Base-by-base conservation (phyloP, 768 basidiomycete species). In the Cantharellus anzutake region DNA sequence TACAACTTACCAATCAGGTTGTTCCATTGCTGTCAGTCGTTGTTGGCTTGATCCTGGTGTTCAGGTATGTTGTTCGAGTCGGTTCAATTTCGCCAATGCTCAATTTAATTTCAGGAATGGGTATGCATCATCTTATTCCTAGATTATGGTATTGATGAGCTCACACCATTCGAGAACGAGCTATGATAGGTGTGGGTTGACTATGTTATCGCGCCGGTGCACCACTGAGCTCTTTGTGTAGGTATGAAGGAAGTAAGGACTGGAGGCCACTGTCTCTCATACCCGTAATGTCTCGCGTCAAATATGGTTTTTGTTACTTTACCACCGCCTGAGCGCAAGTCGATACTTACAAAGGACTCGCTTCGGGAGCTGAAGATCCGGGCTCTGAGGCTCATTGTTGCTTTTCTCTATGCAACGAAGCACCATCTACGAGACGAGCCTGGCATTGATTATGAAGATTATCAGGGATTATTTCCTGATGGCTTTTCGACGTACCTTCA, bases 21-120 rank as follows among this genome's bases (percentile, higher is more conserved):
- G 80, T 92, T 2, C 92, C 92, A 1, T 71, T 96, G 57, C 76
- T 94, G 40, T 87, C 88, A 5, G 87, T 96, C 7, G 92, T 94
- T 64, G 91, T 93, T 57, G 92, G 90, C 64, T 75, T 96, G 60
- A 82, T 94, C 59, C 75, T 94, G 41, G 90, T 91, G 2, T 91
- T 90, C 69, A 78, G 88, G 42, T 64, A 60, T 62, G 87, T 82
- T 63, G 66, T 78, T 69, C 62, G 37, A 38, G 4, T 14, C 50
- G 39, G 16, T 29, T 51, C 42, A 50, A 56, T 58, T 37, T 38
- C 42, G 52, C 34, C 39, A 48, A 38, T 29, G 20, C 20, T 29
- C 20, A 29, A 29, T 29, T 29, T 29, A 29, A 29, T 29, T 35
- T 16, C 5, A 34, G 51, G 11, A n/a, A 57, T 3, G 7, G 16